These are phyloP conservation scores for Plenodomus biglobosus DNA, from an alignment of 2,329 filamentous ascomycete species.

Conservation along the genomic window DNA sequence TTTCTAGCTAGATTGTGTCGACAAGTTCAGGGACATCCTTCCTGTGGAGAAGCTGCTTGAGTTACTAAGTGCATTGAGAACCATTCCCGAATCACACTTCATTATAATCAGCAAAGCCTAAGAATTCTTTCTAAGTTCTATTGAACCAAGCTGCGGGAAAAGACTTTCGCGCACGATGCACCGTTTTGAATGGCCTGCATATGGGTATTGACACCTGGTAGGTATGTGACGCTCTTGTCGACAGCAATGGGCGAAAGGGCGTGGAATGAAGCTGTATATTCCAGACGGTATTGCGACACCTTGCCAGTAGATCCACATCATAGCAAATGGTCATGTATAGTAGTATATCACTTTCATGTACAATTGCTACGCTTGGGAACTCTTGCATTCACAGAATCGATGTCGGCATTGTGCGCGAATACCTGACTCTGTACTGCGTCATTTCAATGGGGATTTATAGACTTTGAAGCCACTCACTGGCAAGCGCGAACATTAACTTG, in stretches of 20 bases:
- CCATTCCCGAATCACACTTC: too few relatives aligned
- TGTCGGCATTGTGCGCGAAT: constrained; percentile 13
- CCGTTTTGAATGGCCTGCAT: constrained; percentile 9
- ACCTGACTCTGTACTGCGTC: constrained; percentile 14
- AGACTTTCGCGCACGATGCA: constrained; percentile 14
- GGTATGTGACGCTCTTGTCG: constrained; percentile 12
- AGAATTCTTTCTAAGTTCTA: too few relatives aligned
- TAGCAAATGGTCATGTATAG: constrained; percentile 13
- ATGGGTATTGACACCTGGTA: constrained; percentile 17
- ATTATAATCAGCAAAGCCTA: too few relatives aligned
- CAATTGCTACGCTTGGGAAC: background rate
- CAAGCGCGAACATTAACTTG: constrained; percentile 13
- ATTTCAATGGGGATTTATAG: constrained; percentile 11
- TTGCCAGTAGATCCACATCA: constrained; percentile 21
- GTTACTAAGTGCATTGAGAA: too few relatives aligned
- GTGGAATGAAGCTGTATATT: constrained; percentile 20
- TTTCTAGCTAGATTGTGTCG: too few relatives aligned
- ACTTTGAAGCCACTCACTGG: constrained; percentile 16
- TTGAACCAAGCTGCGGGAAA: too few relatives aligned
- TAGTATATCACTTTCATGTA: background rate
- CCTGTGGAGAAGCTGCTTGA: too few relatives aligned
- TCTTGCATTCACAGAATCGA: constrained; percentile 18
- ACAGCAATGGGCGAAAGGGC: constrained; percentile 15
- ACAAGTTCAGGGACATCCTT: too few relatives aligned
- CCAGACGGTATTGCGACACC: constrained; percentile 14